Evolutionary conservation across 148 eudicot species (phyloP).

Genomic region (Fagopyrum tataricum): DNA sequence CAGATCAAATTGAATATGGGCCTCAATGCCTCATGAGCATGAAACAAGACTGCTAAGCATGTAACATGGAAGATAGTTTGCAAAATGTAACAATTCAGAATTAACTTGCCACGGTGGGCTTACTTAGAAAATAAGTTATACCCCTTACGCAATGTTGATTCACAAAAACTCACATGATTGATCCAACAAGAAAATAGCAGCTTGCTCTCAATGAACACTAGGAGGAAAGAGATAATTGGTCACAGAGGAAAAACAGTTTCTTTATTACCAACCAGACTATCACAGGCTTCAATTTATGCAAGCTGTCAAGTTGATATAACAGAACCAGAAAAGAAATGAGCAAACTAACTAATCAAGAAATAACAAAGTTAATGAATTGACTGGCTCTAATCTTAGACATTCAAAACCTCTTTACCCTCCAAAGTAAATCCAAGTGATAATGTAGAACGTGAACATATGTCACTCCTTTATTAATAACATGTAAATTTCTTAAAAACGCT

Average conservation of each 20-base stretch:
- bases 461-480: no score
- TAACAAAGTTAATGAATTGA: neutral
- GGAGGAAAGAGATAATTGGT: neutral
- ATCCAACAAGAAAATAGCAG: neutral
- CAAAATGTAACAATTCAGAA: neutral
- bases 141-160: neutral
- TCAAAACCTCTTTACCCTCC: neutral
- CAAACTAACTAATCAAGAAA: neutral
- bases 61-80: neutral
- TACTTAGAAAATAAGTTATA: neutral
- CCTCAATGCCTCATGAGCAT: neutral
- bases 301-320: neutral
- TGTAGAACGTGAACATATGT: neutral
- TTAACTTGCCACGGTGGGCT: neutral
- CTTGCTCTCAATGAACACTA: neutral
- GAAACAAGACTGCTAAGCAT: neutral
- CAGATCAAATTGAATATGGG: neutral
- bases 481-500: neutral
- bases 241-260: neutral
- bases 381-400: neutral
- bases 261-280: neutral
- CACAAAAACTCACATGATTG: neutral
- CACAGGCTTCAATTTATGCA: neutral
- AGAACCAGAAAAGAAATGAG: neutral
- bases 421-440: neutral